Evolutionary conservation across 805 yeast species (phyloP).

Genomic region (Jamesozyma hellenica): DNA sequence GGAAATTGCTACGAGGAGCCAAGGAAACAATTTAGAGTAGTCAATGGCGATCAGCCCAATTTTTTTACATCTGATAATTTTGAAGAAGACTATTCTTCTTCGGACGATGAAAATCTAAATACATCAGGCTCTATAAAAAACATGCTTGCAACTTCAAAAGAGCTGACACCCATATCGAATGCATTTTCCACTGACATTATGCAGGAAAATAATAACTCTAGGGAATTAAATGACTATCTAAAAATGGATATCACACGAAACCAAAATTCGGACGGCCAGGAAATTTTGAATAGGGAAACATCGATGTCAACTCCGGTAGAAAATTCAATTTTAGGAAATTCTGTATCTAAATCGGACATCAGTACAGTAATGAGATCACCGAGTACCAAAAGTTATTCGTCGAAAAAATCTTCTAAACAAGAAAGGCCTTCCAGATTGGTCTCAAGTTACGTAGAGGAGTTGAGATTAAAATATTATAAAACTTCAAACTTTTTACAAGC

Average conservation of each 20-base stretch:
- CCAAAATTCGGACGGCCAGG: too few species aligned
- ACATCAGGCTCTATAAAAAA: background rate
- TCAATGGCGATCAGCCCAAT: conserved; percentile 23
- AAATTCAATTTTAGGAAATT: too few species aligned
- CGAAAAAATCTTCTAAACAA: conserved; percentile 1
- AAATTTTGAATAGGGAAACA: too few species aligned
- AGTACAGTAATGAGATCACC: background rate
- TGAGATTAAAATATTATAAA: conserved; percentile 24
- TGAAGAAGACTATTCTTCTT: conserved; percentile 5
- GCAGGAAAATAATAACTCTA: background rate
- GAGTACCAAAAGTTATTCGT: conserved; percentile 2
- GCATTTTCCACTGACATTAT: background rate
- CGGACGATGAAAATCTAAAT: background rate
- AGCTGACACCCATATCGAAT: background rate
- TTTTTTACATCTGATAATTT: conserved; percentile 17
- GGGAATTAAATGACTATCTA: too few species aligned
- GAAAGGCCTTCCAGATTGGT: conserved; percentile 22
- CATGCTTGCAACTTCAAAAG: background rate
- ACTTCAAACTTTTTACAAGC: conserved; percentile 28
- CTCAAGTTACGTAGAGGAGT: conserved; percentile 28
- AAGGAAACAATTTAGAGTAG: conserved; percentile 21
- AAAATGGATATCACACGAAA: too few species aligned
- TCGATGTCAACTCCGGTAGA: too few species aligned
- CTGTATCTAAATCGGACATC: background rate
- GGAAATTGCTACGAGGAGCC: conserved; percentile 3